These are phyloP conservation scores for Neopestalotiopsis sp. DNA, from an alignment of 2,329 filamentous ascomycete species.

Conservation along the genomic window DNA sequence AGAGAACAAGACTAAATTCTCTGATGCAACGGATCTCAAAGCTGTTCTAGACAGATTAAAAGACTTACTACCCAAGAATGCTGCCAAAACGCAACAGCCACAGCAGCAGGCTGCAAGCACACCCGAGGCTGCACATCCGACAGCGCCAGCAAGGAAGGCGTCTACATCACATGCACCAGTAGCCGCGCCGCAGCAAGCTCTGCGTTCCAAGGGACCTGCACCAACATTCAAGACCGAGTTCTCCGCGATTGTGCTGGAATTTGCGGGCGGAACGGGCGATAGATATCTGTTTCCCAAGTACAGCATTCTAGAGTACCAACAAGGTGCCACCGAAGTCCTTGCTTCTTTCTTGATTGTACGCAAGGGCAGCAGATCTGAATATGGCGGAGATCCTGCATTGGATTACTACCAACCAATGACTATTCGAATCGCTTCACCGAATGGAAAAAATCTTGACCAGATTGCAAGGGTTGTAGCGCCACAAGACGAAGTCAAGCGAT, in stretches of 20 bases:
- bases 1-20: constrained; percentile 53
- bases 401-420: constrained; percentile 81
- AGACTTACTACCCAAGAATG: constrained; percentile 47
- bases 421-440: constrained; percentile 61
- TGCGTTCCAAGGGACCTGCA: constrained; percentile 66
- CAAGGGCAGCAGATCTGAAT: constrained; percentile 71
- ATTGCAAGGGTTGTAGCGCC: constrained; percentile 67
- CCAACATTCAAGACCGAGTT: constrained; percentile 62
- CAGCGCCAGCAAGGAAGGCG: constrained; percentile 35
- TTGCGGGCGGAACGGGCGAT: constrained; percentile 70
- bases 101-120: constrained; percentile 36
- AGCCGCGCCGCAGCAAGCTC: constrained; percentile 52
- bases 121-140: constrained; percentile 40
- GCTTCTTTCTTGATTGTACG: constrained; percentile 81
- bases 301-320: constrained; percentile 74
- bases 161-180: constrained; percentile 28
- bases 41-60: constrained; percentile 54
- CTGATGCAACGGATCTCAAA: constrained; percentile 61
- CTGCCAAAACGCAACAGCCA: constrained; percentile 29
- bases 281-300: constrained; percentile 81
- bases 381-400: constrained; percentile 64
- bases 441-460: constrained; percentile 64
- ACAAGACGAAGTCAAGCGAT: constrained; percentile 65
- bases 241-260: constrained; percentile 73
- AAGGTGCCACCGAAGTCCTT: constrained; percentile 65